Percentiles rank a stretch among this genome's conserved stretches.
These are phyloP conservation scores for Ceratobasidium sp. DNA, from an alignment of 1,284 basidiomycete genomes.

Conservation along the genomic window DNA sequence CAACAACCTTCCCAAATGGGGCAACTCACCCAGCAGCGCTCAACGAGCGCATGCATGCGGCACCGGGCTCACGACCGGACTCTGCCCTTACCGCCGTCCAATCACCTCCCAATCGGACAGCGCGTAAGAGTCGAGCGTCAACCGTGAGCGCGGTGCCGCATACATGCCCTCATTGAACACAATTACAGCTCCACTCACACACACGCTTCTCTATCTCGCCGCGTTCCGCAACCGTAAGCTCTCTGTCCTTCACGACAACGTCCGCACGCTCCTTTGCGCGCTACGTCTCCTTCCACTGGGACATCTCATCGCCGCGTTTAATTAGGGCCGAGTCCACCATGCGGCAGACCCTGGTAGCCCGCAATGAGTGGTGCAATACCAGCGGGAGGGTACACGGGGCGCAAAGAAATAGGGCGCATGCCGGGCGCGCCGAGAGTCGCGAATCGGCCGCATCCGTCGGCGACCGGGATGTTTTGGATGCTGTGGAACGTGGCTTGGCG, in stretches of 20 bases:
- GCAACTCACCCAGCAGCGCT: conserved; percentile 21
- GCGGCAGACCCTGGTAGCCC: conserved; percentile 22
- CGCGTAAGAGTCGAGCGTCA: too few relatives aligned
- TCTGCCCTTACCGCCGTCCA: background rate
- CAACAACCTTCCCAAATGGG: too few relatives aligned
- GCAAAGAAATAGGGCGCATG: background rate
- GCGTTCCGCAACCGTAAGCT: background rate
- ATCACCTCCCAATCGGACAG: too few relatives aligned
- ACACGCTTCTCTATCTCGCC: conserved; percentile 29
- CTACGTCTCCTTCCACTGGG: conserved; percentile 19
- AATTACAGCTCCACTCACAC: conserved; percentile 1
- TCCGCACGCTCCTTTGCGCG: conserved; percentile 25
- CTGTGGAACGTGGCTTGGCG: conserved; percentile 12
- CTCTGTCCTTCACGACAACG: conserved; percentile 24
- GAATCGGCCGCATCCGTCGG: background rate
- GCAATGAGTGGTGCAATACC: conserved; percentile 13
- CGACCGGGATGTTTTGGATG: conserved; percentile 14
- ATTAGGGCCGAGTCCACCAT: conserved; percentile 20
- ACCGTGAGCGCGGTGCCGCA: conserved; percentile 20
- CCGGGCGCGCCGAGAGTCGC: conserved; percentile 1
- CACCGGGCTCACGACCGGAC: background rate
- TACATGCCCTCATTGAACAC: conserved; percentile 12
- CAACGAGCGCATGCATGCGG: conserved; percentile 18
- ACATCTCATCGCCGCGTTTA: conserved; percentile 2
- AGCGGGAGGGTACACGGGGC: conserved; percentile 25